phyloP scores from a whole-genome alignment of 306 rosid genomes.

The Clitoria ternatea region DNA sequence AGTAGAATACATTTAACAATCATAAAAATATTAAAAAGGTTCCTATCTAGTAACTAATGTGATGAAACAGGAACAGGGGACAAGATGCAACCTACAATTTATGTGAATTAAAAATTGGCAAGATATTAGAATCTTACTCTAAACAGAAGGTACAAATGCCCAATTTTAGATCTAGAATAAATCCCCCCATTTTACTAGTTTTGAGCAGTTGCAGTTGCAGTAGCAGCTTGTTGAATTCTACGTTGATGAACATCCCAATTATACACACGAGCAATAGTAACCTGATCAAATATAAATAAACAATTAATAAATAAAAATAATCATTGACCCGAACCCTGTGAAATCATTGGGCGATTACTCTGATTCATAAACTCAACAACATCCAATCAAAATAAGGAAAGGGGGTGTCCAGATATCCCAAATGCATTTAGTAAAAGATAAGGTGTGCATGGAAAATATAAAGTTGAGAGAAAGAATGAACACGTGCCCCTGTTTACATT shows the following conservation, averaged over 20 bases:
- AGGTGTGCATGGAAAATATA: background rate
- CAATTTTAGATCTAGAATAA: slow-evolving; percentile 25
- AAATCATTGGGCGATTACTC: background rate
- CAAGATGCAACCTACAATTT: slow-evolving; percentile 23
- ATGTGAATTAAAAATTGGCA: slow-evolving; percentile 31
- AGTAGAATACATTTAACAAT: background rate
- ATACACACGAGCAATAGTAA: slow-evolving; percentile 85
- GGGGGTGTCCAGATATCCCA: background rate
- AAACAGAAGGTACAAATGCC: slow-evolving; percentile 17
- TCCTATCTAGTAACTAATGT: slow-evolving; percentile 22
- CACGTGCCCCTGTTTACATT: background rate
- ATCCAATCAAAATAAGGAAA: background rate
- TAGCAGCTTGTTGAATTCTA: slow-evolving; percentile 46
- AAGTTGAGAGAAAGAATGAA: background rate
- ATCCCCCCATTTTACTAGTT: slow-evolving; percentile 24
- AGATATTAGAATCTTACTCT: slow-evolving; percentile 36
- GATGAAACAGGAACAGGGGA: slow-evolving; percentile 13
- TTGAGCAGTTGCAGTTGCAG: slow-evolving; percentile 27
- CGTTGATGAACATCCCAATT: slow-evolving; percentile 96
- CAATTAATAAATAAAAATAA: background rate
- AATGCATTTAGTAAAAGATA: background rate
- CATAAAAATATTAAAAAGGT: slow-evolving; percentile 32
- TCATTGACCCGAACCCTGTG: background rate
- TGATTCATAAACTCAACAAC: background rate
- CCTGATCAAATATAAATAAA: slow-evolving; percentile 45